Evolutionary conservation across 2,329 filamentous ascomycete species (phyloP).

Genomic region (Diaporthe batatas): DNA sequence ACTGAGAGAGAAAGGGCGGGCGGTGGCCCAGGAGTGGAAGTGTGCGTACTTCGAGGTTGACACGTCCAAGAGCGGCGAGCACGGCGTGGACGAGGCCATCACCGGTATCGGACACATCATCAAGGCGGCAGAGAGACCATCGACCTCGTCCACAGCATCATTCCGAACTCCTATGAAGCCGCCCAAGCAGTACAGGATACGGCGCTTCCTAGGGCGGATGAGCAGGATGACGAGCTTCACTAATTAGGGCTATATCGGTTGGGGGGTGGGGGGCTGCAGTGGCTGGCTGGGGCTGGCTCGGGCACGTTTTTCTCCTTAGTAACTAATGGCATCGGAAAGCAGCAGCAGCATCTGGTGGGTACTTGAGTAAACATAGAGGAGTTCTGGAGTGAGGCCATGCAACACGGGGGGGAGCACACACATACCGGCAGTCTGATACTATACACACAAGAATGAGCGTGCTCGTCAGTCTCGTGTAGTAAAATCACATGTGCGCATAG

Average conservation of each 20-base stretch:
- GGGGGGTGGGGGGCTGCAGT: neutral
- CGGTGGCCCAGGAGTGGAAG: slow-evolving; percentile 39
- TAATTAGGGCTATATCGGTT: slow-evolving; percentile 7
- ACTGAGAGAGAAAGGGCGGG: slow-evolving; percentile 40
- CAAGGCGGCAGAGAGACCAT: slow-evolving; percentile 40
- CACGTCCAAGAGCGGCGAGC: slow-evolving; percentile 38
- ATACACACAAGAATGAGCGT: neutral
- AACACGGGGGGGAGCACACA: slow-evolving; percentile 18
- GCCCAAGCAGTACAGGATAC: slow-evolving; percentile 42
- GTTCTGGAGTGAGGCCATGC: slow-evolving; percentile 25
- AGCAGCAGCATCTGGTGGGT: slow-evolving; percentile 11
- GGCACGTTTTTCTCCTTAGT: slow-evolving; percentile 22
- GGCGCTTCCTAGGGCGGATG: slow-evolving; percentile 40
- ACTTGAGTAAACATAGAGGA: slow-evolving; percentile 13
- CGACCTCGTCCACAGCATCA: slow-evolving; percentile 41
- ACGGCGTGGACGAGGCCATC: slow-evolving; percentile 41
- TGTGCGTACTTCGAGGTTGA: slow-evolving; percentile 42
- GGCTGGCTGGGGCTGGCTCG: neutral
- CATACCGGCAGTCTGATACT: neutral
- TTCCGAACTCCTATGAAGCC: slow-evolving; percentile 41
- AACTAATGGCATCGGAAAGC: slow-evolving; percentile 30
- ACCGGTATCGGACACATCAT: slow-evolving; percentile 40
- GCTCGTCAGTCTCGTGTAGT: slow-evolving; percentile 3
- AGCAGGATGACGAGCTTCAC: slow-evolving; percentile 41
- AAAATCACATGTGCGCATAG: slow-evolving; percentile 19